Evolutionary conservation across 805 yeast species (phyloP).

Genomic region (Ogataea salicorniae): DNA sequence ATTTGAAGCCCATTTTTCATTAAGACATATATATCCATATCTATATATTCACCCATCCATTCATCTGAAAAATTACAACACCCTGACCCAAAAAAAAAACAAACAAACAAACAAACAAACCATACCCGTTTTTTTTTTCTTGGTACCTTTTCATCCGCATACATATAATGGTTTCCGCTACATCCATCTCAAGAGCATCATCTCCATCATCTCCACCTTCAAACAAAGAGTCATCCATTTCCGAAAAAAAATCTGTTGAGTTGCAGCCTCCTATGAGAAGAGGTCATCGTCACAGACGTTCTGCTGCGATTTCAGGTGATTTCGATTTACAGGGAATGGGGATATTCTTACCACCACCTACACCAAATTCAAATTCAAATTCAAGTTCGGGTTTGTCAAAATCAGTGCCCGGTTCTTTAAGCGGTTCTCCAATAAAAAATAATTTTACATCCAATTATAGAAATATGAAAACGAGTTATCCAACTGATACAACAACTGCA

Average conservation of each 20-base stretch:
- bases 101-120: no score
- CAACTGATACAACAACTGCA: background rate
- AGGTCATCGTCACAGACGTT: slow-evolving; percentile 76
- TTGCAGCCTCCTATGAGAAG: slow-evolving; percentile 31
- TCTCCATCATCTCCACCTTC: background rate
- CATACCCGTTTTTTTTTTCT: no score
- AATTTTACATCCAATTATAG: background rate
- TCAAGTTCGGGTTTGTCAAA: slow-evolving; percentile 7
- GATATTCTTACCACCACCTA: slow-evolving; percentile 17
- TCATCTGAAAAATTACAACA: no score
- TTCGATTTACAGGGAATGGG: slow-evolving; percentile 43
- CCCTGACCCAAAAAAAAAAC: no score
- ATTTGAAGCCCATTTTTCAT: no score
- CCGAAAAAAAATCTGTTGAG: slow-evolving; percentile 15
- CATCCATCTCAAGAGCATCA: slow-evolving; percentile 5
- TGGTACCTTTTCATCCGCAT: no score
- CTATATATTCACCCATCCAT: no score
- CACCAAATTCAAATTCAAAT: slow-evolving; percentile 4
- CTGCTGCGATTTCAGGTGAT: slow-evolving; percentile 87
- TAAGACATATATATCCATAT: no score
- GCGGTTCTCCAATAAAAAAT: slow-evolving; percentile 21
- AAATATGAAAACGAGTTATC: background rate
- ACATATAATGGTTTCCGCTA: slow-evolving; percentile 3
- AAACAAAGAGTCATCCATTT: background rate
- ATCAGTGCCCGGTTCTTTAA: slow-evolving; percentile 21